Evolutionary conservation across 179 eudicot species (phyloP).

Genomic region (Silene vulgaris): DNA sequence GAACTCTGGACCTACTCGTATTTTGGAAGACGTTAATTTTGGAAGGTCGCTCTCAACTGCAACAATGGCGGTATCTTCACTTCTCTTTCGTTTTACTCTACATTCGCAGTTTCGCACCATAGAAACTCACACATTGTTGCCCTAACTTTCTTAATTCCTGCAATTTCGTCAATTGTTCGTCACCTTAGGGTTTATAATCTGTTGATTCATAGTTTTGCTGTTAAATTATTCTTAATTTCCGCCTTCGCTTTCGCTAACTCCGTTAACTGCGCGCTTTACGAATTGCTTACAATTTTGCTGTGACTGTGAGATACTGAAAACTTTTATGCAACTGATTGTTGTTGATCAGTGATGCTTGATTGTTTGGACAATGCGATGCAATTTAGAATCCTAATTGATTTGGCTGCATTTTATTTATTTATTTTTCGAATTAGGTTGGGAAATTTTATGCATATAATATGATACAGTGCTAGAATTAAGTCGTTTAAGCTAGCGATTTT

Average conservation of each 20-base stretch:
- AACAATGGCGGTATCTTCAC: conserved; percentile 6
- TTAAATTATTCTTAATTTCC: neutral
- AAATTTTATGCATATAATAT: neutral
- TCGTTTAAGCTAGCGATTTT: no score
- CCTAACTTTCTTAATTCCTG: neutral
- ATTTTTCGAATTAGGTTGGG: neutral
- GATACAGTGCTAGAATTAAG: no score
- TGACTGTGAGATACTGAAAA: neutral
- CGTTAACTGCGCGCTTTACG: neutral
- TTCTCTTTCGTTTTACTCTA: neutral
- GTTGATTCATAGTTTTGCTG: neutral
- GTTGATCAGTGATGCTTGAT: no score
- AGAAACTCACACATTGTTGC: neutral
- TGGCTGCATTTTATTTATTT: neutral
- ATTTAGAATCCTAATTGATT: neutral
- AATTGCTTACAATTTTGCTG: neutral
- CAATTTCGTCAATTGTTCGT: conserved; percentile 1
- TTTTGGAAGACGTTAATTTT: neutral
- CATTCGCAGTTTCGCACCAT: neutral
- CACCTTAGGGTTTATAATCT: neutral
- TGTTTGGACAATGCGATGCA: neutral
- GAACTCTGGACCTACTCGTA: no score
- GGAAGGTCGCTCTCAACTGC: neutral
- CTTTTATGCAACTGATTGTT: neutral
- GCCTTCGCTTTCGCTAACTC: neutral